Percentiles rank a stretch among this genome's conserved stretches.
Conservation (phyloP, 2,329 filamentous ascomycete genomes). For the Trichoderma citrinoviride region DNA sequence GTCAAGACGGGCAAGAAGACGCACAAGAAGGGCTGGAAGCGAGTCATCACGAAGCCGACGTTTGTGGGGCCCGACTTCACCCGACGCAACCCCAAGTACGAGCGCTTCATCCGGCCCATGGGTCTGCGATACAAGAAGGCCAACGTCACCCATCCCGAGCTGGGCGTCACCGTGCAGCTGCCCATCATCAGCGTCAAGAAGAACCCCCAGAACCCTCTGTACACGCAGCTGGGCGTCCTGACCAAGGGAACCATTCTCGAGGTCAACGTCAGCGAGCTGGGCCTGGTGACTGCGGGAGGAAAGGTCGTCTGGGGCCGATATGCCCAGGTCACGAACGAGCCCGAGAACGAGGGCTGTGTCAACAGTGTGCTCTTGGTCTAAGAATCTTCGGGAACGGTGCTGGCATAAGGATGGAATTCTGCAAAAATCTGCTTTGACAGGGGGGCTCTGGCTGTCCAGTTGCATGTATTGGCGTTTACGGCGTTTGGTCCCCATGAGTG, state of each 20-base stretch:
- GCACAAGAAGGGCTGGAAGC: slow-evolving; percentile 76
- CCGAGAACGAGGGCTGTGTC: slow-evolving; percentile 47
- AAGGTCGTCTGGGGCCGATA: slow-evolving; percentile 93
- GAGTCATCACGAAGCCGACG: slow-evolving; percentile 58
- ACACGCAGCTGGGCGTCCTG: slow-evolving; percentile 87
- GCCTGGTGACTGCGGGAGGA: slow-evolving; percentile 83
- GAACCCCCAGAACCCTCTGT: slow-evolving; percentile 79
- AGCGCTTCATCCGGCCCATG: slow-evolving; percentile 54
- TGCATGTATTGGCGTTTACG: slow-evolving; percentile 32
- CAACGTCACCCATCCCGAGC: slow-evolving; percentile 67
- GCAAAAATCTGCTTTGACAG: background rate
- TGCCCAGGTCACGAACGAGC: slow-evolving; percentile 53
- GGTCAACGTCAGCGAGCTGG: slow-evolving; percentile 90
- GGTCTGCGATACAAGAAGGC: slow-evolving; percentile 52
- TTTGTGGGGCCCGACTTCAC: slow-evolving; percentile 94
- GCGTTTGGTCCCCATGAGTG: slow-evolving; percentile 25
- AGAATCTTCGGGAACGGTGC: background rate
- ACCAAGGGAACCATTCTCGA: slow-evolving; percentile 80
- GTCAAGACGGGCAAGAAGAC: slow-evolving; percentile 96
- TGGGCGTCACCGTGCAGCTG: slow-evolving; percentile 84
- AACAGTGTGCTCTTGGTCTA: slow-evolving; percentile 41
- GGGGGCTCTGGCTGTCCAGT: slow-evolving; percentile 10
- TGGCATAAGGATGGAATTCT: background rate
- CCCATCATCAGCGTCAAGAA: slow-evolving; percentile 68
- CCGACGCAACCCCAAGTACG: slow-evolving; percentile 76